phyloP scores from a whole-genome alignment of 176 grass and related monocot species.

The Thalia dealbata region DNA sequence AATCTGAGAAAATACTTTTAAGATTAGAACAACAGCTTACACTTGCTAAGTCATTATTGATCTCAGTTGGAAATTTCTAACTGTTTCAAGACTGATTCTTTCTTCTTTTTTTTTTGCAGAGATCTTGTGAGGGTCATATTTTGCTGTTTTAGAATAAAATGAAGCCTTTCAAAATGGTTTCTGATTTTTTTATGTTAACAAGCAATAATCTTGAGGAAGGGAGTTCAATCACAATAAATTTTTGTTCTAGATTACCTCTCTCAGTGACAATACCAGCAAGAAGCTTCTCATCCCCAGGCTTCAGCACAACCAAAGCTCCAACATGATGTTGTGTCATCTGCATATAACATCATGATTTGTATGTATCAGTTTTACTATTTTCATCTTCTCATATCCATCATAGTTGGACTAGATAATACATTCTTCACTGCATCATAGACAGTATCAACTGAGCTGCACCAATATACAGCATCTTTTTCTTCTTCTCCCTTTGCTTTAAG shows the following conservation, averaged over 20 bases:
- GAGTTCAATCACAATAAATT: neutral
- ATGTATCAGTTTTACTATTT: neutral
- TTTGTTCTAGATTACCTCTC: conserved; percentile 47
- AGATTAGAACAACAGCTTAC: neutral
- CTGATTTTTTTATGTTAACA: neutral
- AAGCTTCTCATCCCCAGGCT: conserved; percentile 58
- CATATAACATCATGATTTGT: conserved; percentile 4
- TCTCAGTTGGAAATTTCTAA: neutral
- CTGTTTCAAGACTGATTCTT: neutral
- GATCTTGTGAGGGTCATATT: neutral
- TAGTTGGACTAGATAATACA: conserved; percentile 23
- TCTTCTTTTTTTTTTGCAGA: neutral
- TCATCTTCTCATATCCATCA: neutral
- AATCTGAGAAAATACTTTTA: conserved; percentile 41
- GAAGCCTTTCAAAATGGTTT: neutral
- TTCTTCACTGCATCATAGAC: conserved; percentile 61
- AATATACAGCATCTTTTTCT: conserved; percentile 43
- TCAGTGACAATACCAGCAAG: conserved; percentile 79
- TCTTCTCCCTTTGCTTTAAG: conserved; percentile 62
- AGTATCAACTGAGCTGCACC: conserved; percentile 45
- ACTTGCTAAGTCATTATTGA: no score
- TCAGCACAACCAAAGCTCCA: conserved; percentile 80
- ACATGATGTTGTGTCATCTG: conserved; percentile 73
- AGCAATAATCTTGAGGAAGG: neutral
- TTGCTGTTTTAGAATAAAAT: neutral